Conservation (phyloP, 2,329 filamentous ascomycete genomes). For the Elsinoe arachidis region DNA sequence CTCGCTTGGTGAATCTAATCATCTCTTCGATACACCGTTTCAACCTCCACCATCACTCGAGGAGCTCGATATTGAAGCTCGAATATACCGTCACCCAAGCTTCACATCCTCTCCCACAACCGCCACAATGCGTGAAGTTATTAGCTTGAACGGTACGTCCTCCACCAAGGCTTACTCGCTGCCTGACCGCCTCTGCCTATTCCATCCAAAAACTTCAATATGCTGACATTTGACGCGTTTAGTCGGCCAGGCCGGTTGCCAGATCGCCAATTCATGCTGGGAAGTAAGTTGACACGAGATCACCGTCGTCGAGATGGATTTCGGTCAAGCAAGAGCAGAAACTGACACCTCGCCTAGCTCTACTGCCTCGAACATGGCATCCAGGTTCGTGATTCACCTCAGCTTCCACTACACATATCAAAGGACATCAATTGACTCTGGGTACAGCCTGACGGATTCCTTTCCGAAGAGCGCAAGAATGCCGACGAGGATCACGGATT, state of each 20-base stretch:
- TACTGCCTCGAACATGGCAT: constrained; percentile 99
- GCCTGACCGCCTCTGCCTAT: constrained; percentile 33
- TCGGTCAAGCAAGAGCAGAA: constrained; percentile 2
- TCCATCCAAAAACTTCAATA: constrained; percentile 12
- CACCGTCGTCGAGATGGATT: not conserved
- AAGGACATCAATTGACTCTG: not conserved
- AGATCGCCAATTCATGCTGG: constrained; percentile 99
- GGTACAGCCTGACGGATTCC: constrained; percentile 88
- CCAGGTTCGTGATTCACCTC: constrained; percentile 57
- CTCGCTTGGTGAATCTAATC: constrained; percentile 1
- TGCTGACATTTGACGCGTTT: constrained; percentile 48
- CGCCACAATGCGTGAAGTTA: constrained; percentile 86
- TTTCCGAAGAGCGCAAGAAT: constrained; percentile 95
- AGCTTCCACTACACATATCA: constrained; percentile 12
- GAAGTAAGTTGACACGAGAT: constrained; percentile 63
- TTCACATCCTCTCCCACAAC: constrained; percentile 7
- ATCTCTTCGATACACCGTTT: constrained; percentile 18
- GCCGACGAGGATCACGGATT: constrained; percentile 92
- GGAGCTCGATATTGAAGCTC: not conserved
- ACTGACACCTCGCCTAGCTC: constrained; percentile 52
- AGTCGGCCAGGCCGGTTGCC: constrained; percentile 99
- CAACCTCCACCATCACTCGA: not conserved
- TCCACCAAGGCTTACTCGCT: constrained; percentile 24
- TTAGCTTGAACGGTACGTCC: constrained; percentile 86
- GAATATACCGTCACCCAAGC: constrained; percentile 14